These are phyloP conservation scores for Eurotiales sp. DNA, from an alignment of 2,329 filamentous ascomycete genomes.

Conservation along the genomic window DNA sequence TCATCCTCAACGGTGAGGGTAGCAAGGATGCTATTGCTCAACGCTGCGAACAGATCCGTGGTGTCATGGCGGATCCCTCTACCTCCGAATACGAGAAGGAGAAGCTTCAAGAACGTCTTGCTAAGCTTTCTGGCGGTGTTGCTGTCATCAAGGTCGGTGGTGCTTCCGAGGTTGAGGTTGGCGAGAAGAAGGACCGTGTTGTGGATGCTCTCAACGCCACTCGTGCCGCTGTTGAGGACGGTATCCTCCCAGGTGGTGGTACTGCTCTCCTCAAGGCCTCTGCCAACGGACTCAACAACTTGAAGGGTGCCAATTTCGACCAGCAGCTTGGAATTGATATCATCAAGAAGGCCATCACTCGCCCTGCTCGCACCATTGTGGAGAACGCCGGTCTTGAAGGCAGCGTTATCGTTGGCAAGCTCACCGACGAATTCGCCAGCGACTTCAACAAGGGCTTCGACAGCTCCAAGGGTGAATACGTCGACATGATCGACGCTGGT, in stretches of 20 bases:
- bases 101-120: slow-evolving; percentile 99
- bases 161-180: slow-evolving; percentile 95
- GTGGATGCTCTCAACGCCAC: slow-evolving; percentile 98
- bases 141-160: slow-evolving; percentile 99
- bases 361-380: slow-evolving; percentile 88
- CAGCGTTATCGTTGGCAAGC: slow-evolving; percentile 94
- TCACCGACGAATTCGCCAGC: slow-evolving; percentile 82
- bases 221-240: slow-evolving; percentile 96
- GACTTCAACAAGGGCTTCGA: slow-evolving; percentile 99
- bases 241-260: slow-evolving; percentile 97
- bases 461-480: slow-evolving; percentile 94
- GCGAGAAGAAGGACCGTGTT: slow-evolving; percentile 99
- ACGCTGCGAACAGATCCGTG: slow-evolving; percentile 98
- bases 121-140: slow-evolving; percentile 97
- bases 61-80: slow-evolving; percentile 86
- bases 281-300: slow-evolving; percentile 73
- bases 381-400: slow-evolving; percentile 97
- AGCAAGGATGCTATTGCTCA: slow-evolving; percentile 90
- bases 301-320: slow-evolving; percentile 95
- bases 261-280: slow-evolving; percentile 97
- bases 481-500: slow-evolving; percentile 96
- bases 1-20: slow-evolving; percentile 94
- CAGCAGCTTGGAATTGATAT: slow-evolving; percentile 98
- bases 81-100: slow-evolving; percentile 99
- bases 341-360: slow-evolving; percentile 96